Percentiles rank a stretch among this genome's conserved stretches.
Evolutionary conservation across 2,329 filamentous ascomycete species (phyloP).

Genomic region (Pseudocercospora vitis): DNA sequence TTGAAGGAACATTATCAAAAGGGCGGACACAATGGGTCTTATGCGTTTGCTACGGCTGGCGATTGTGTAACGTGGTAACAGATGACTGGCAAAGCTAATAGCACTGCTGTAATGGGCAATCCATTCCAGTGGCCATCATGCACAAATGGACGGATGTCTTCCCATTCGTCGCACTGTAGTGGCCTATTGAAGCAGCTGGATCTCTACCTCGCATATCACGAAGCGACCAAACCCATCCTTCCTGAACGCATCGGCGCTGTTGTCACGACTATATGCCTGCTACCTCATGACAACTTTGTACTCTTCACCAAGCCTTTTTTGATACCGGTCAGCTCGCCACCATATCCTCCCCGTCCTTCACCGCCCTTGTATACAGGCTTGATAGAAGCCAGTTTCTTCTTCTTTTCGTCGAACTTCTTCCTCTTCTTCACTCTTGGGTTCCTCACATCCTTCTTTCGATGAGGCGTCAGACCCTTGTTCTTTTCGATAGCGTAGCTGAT

Average conservation of each 20-base stretch:
- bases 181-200: background rate
- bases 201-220: background rate
- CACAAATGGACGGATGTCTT: background rate
- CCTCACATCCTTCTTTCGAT: slow-evolving; percentile 87
- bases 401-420: slow-evolving; percentile 92
- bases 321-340: slow-evolving; percentile 91
- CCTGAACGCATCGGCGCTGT: background rate
- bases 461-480: slow-evolving; percentile 91
- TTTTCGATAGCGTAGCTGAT: slow-evolving; percentile 94
- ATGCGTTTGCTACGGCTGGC: background rate
- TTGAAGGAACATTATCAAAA: background rate
- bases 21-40: background rate
- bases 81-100: slow-evolving; percentile 12
- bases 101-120: too few relatives aligned
- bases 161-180: background rate
- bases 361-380: slow-evolving; percentile 83
- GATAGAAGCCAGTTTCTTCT: slow-evolving; percentile 92
- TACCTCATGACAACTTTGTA: slow-evolving; percentile 68
- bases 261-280: background rate
- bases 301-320: slow-evolving; percentile 92
- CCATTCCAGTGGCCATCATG: too few relatives aligned
- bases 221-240: background rate
- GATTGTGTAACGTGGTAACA: slow-evolving; percentile 13
- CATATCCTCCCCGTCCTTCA: slow-evolving; percentile 80
- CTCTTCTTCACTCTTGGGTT: slow-evolving; percentile 98